Conservation (phyloP, 1,284 basidiomycete genomes). For the Coniophora puteana region DNA sequence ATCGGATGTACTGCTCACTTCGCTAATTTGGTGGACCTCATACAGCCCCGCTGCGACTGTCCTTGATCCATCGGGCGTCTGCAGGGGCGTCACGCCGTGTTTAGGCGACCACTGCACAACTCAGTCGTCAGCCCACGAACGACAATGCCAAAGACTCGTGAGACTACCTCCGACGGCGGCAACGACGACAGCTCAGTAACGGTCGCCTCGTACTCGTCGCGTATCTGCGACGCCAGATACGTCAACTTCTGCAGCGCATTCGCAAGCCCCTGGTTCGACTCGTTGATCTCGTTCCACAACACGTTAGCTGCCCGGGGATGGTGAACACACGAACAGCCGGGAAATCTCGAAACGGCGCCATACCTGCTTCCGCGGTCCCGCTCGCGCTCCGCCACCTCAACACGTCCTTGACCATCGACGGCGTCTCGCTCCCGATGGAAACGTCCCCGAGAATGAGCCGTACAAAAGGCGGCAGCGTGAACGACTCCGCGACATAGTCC, state of each 20-base stretch:
- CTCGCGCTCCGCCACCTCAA: constrained; percentile 71
- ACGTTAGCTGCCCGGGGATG: constrained; percentile 43
- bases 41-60: constrained; percentile 42
- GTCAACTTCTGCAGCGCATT: constrained; percentile 48
- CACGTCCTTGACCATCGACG: constrained; percentile 86
- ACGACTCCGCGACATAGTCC: constrained; percentile 64
- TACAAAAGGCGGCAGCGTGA: constrained; percentile 78
- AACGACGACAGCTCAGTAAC: constrained; percentile 59
- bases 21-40: constrained; percentile 49
- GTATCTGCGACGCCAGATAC: constrained; percentile 41
- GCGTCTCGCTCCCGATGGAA: constrained; percentile 91
- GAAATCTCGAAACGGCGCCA: constrained; percentile 12
- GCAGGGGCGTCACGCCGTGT: not conserved
- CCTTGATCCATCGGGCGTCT: constrained; percentile 1
- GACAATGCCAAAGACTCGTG: not conserved
- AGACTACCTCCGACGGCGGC: constrained; percentile 51
- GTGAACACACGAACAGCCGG: constrained; percentile 9
- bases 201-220: constrained; percentile 46
- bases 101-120: constrained; percentile 20
- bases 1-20: constrained; percentile 41
- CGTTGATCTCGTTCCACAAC: constrained; percentile 70
- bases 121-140: constrained; percentile 2
- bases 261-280: constrained; percentile 57
- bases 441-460: constrained; percentile 89
- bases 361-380: constrained; percentile 55